Conservation (phyloP, 1,284 basidiomycete genomes). For the Papiliotrema laurentii region DNA sequence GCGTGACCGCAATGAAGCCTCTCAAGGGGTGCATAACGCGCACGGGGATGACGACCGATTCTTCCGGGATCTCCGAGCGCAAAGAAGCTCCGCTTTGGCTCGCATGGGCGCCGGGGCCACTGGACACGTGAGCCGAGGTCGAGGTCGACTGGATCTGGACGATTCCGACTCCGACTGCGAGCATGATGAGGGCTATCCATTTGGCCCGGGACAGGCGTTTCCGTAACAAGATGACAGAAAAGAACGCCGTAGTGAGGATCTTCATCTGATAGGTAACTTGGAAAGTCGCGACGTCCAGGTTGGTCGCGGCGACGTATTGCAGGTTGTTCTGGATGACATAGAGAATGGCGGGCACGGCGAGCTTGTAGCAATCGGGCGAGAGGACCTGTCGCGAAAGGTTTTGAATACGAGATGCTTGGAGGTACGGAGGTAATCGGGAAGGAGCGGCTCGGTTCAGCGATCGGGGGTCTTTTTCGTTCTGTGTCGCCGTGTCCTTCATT, state of each 20-base stretch:
- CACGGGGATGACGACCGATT: constrained; percentile 2
- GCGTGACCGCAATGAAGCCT: constrained; percentile 76
- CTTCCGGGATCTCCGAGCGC: constrained; percentile 13
- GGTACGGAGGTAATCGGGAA: constrained; percentile 15
- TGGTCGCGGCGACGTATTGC: constrained; percentile 89
- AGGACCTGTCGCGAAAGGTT: constrained; percentile 51
- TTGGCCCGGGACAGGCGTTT: constrained; percentile 69
- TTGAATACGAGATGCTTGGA: constrained; percentile 27
- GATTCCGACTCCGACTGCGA: constrained; percentile 86
- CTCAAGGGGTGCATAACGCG: constrained; percentile 66
- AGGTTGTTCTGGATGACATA: constrained; percentile 96
- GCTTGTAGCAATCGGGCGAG: constrained; percentile 89
- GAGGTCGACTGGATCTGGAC: constrained; percentile 72
- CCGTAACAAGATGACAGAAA: constrained; percentile 84
- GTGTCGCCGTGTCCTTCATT: constrained; percentile 16
- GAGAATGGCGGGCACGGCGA: constrained; percentile 91
- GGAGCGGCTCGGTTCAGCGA: constrained; percentile 1
- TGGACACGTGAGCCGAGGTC: constrained; percentile 6
- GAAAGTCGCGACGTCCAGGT: constrained; percentile 91
- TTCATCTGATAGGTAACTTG: constrained; percentile 90
- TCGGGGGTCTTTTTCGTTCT: constrained; percentile 16
- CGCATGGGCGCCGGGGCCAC: constrained; percentile 9
- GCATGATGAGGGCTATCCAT: constrained; percentile 77
- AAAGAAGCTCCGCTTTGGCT: constrained; percentile 3
- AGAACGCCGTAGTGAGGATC: constrained; percentile 92